These are phyloP conservation scores for Misopates orontium DNA, from an alignment of 257 asterid genomes.

Conservation along the genomic window DNA sequence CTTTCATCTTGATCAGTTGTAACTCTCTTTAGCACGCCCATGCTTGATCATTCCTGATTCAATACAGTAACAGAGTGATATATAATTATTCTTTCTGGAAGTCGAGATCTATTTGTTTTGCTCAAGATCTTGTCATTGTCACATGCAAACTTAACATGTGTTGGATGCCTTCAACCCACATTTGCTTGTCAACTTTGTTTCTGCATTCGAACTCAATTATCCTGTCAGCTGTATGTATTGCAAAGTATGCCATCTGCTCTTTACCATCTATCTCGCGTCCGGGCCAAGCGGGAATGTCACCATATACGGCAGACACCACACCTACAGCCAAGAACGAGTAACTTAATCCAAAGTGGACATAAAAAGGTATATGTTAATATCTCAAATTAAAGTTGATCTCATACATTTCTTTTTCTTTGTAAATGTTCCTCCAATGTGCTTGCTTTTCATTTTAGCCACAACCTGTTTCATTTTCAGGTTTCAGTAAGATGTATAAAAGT, in stretches of 20 bases:
- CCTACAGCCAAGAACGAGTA: constrained; percentile 34
- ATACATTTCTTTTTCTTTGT: constrained; percentile 91
- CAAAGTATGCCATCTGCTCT: constrained; percentile 69
- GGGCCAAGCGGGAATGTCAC: constrained; percentile 70
- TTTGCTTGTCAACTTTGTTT: constrained; percentile 60
- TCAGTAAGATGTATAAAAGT: not conserved
- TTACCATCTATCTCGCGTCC: constrained; percentile 57
- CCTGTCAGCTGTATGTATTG: constrained; percentile 72
- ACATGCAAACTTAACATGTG: constrained; percentile 60
- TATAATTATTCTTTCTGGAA: constrained; percentile 8
- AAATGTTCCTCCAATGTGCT: constrained; percentile 85
- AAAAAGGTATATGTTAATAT: constrained; percentile 14
- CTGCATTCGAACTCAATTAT: constrained; percentile 76
- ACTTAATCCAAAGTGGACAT: constrained; percentile 14
- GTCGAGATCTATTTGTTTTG: constrained; percentile 10
- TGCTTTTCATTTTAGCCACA: constrained; percentile 85
- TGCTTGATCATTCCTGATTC: constrained; percentile 16
- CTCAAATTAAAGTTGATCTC: constrained; percentile 19
- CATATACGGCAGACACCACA: constrained; percentile 52
- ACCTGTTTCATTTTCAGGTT: constrained; percentile 53
- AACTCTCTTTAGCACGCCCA: not conserved
- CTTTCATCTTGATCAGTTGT: constrained; percentile 5
- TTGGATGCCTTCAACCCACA: constrained; percentile 86
- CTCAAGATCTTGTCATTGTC: constrained; percentile 30
- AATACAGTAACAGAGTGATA: constrained; percentile 8